Percentiles rank a stretch among this genome's conserved stretches.
Conservation (phyloP, 2,329 filamentous ascomycete genomes). For the Pyricularia pennisetigena region DNA sequence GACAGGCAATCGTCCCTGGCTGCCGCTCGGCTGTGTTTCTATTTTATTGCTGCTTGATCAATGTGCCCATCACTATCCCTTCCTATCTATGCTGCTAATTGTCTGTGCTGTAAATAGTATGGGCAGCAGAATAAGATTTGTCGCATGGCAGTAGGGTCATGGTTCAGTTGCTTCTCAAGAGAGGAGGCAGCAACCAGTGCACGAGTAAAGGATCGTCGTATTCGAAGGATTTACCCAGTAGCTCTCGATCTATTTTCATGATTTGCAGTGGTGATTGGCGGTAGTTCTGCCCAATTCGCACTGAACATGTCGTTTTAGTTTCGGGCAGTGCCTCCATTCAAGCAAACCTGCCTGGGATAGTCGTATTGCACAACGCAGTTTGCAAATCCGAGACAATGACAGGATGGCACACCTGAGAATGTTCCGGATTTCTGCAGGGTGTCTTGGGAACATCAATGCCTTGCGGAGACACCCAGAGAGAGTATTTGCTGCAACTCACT, state of each 20-base stretch:
- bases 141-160: background rate
- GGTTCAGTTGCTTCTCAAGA: background rate
- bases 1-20: background rate
- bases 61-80: background rate
- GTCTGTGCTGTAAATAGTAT: background rate
- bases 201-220: background rate
- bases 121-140: background rate
- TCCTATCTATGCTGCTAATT: background rate
- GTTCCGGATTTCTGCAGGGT: conserved; percentile 7
- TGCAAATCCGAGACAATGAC: conserved; percentile 1
- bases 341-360: background rate
- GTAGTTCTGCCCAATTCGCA: background rate
- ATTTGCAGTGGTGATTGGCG: background rate
- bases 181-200: background rate
- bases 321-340: background rate
- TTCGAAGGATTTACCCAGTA: background rate
- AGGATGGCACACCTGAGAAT: conserved; percentile 7
- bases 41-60: background rate
- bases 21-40: background rate
- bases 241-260: background rate
- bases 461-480: background rate
- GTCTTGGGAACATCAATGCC: conserved; percentile 2
- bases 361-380: background rate
- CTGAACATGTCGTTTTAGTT: background rate
- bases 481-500: background rate